Conservation (phyloP, 169 alveolate genomes). For the Theileria parva region DNA sequence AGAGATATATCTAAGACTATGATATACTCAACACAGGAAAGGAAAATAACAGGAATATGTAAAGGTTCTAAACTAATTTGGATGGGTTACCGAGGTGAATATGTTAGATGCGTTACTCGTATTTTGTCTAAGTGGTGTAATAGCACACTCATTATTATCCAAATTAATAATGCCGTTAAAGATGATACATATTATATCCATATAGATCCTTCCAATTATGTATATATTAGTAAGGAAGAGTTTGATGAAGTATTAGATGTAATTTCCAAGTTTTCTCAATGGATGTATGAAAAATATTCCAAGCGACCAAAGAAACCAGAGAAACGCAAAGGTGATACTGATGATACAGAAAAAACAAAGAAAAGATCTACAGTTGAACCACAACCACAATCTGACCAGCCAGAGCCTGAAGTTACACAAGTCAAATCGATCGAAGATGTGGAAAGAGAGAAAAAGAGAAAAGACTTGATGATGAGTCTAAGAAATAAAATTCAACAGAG, state of each 20-base stretch:
- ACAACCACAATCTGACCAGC: too few species aligned
- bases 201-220: not conserved
- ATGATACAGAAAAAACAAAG: too few species aligned
- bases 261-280: too few species aligned
- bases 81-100: not conserved
- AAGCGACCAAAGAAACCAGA: too few species aligned
- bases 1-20: too few species aligned
- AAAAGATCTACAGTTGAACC: too few species aligned
- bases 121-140: not conserved
- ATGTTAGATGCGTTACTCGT: not conserved
- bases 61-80: not conserved
- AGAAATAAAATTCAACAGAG: not conserved
- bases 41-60: not conserved
- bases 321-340: not conserved
- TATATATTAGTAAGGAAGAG: not conserved
- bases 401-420: too few species aligned
- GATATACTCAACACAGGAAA: not conserved
- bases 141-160: not conserved
- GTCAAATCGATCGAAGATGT: too few species aligned
- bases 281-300: too few species aligned
- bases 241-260: not conserved
- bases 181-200: too few species aligned
- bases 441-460: too few species aligned
- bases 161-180: not conserved
- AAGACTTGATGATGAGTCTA: not conserved